Conservation (phyloP, 805 yeast species). For the Candida anglica region DNA sequence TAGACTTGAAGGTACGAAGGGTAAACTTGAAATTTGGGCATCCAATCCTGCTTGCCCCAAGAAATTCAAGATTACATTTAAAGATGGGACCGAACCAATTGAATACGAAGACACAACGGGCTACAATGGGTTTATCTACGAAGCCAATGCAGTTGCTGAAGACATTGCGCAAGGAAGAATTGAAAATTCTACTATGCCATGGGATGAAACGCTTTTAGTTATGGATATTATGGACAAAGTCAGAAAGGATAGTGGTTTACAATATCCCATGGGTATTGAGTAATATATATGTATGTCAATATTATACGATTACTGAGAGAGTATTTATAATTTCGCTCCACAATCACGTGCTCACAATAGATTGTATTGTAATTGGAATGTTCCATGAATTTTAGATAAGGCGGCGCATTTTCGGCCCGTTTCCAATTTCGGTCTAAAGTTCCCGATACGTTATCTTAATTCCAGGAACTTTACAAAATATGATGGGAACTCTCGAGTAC, state of each 20-base stretch:
- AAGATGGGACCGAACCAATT: slow-evolving; percentile 16
- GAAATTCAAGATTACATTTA: slow-evolving; percentile 27
- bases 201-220: slow-evolving; percentile 43
- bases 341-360: no score
- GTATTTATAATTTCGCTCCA: no score
- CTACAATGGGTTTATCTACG: slow-evolving; percentile 49
- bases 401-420: no score
- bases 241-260: slow-evolving; percentile 40
- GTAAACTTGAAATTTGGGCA: slow-evolving; percentile 24
- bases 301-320: no score
- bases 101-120: slow-evolving; percentile 32
- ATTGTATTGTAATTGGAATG: no score
- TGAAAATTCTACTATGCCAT: slow-evolving; percentile 35
- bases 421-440: no score
- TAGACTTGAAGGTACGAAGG: slow-evolving; percentile 33
- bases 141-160: slow-evolving; percentile 51
- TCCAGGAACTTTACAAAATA: no score
- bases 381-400: no score
- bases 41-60: slow-evolving; percentile 31
- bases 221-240: slow-evolving; percentile 47
- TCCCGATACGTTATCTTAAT: no score
- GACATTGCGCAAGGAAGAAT: slow-evolving; percentile 37
- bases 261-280: slow-evolving; percentile 26
- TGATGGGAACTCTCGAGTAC: no score
- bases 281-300: no score